Evolutionary conservation across 345 rosid species (phyloP).

Genomic region (Mangifera indica): DNA sequence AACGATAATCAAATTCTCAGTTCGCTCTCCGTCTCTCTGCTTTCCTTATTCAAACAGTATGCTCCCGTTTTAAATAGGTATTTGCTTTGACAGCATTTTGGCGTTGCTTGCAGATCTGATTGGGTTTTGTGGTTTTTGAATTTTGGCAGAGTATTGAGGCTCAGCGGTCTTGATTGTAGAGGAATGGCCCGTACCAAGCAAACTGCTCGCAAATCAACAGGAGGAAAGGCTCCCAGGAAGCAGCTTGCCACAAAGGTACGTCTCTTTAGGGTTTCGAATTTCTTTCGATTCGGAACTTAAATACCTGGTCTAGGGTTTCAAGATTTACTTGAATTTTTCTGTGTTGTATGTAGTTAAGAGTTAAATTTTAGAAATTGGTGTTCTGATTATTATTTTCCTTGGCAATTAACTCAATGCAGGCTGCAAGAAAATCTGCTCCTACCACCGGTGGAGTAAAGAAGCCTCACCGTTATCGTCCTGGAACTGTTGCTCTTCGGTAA

Average conservation of each 20-base stretch:
- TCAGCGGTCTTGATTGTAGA: neutral
- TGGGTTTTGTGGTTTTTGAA: constrained; percentile 1
- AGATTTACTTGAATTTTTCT: neutral
- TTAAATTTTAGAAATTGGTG: neutral
- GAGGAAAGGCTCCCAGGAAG: constrained; percentile 71
- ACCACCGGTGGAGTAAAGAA: constrained; percentile 72
- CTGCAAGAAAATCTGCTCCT: constrained; percentile 74
- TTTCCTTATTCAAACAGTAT: neutral
- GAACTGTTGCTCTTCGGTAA: constrained; percentile 73
- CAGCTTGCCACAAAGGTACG: constrained; percentile 64
- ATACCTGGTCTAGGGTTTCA: constrained; percentile 9
- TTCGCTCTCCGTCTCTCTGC: neutral
- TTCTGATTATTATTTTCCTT: neutral
- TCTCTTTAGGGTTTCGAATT: neutral
- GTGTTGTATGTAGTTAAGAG: too few relatives aligned
- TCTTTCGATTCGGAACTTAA: too few relatives aligned
- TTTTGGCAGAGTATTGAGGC: neutral
- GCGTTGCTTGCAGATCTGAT: neutral
- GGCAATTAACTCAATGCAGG: constrained; percentile 26
- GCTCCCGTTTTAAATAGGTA: neutral
- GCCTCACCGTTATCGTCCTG: constrained; percentile 72
- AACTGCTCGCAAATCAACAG: constrained; percentile 62
- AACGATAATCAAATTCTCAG: neutral
- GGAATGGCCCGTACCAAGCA: constrained; percentile 58
- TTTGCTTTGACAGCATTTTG: neutral